These are phyloP conservation scores for Crithidia mellificae DNA, from an alignment of 208 protist genomes.

Conservation along the genomic window DNA sequence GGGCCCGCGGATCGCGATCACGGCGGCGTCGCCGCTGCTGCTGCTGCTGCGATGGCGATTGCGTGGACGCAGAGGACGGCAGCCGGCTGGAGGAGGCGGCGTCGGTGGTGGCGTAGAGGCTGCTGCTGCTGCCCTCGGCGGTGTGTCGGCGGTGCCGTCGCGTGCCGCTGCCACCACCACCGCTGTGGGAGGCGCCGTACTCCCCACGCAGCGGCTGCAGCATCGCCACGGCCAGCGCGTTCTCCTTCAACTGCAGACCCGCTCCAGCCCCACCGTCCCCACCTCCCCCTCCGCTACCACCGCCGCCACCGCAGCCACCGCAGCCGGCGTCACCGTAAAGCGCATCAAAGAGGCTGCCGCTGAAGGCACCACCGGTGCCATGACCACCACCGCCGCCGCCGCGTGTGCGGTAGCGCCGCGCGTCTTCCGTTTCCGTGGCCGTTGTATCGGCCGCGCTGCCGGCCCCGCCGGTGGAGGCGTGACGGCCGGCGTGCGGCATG, in stretches of 20 bases:
- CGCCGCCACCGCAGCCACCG: background rate
- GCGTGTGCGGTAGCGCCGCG: background rate
- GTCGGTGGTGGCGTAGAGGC: constrained; percentile 1
- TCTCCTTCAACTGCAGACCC: constrained; percentile 41
- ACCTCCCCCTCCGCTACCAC: background rate
- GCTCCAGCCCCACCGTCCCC: background rate
- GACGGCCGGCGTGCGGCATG: constrained; percentile 2
- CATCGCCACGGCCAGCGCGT: constrained; percentile 39
- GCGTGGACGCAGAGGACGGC: constrained; percentile 16
- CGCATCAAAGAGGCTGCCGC: background rate
- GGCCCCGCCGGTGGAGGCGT: background rate
- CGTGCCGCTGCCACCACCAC: background rate
- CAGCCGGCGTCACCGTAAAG: constrained; percentile 1
- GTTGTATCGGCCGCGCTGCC: background rate
- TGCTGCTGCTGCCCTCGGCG: constrained; percentile 1
- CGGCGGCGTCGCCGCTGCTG: constrained; percentile 4
- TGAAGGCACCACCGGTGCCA: background rate
- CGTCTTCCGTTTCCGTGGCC: too few species aligned
- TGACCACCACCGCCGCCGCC: background rate
- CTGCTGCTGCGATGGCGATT: constrained; percentile 6
- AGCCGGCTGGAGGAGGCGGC: constrained; percentile 15
- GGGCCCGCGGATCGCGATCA: constrained; percentile 11
- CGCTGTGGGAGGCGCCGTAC: background rate
- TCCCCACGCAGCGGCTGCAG: constrained; percentile 34
- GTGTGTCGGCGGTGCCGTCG: constrained; percentile 8